These are phyloP conservation scores for Salpingoeca rosetta DNA, from an alignment of 78 protist genomes.

Conservation along the genomic window DNA sequence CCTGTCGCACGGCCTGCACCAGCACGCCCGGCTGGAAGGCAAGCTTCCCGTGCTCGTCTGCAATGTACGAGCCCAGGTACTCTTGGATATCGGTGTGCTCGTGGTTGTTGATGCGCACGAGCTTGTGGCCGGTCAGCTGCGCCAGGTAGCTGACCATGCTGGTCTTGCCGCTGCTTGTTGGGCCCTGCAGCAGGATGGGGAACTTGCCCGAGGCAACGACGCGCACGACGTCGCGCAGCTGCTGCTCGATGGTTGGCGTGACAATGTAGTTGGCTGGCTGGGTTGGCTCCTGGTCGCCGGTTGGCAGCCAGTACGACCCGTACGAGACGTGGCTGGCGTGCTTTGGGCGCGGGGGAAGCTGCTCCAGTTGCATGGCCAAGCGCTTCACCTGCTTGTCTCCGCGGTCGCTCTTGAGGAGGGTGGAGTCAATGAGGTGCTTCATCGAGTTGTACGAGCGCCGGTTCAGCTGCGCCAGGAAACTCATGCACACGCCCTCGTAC, in stretches of 20 bases:
- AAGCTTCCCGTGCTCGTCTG: slow-evolving; percentile 71
- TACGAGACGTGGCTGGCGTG: too few relatives aligned
- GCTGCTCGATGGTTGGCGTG: slow-evolving; percentile 50
- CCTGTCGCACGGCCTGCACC: slow-evolving; percentile 88
- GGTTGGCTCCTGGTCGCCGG: neutral
- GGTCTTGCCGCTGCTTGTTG: slow-evolving; percentile 89
- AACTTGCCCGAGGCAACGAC: slow-evolving; percentile 41
- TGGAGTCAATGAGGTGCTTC: too few relatives aligned
- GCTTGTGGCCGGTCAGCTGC: slow-evolving; percentile 69
- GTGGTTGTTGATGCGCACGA: slow-evolving; percentile 98
- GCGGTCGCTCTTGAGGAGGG: too few relatives aligned
- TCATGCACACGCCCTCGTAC: slow-evolving; percentile 63
- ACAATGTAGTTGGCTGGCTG: slow-evolving; percentile 12
- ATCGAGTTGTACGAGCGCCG: too few relatives aligned
- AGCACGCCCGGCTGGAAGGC: slow-evolving; percentile 90
- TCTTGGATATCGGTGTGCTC: slow-evolving; percentile 99
- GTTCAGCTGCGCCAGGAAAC: slow-evolving; percentile 67
- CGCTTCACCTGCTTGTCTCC: too few relatives aligned
- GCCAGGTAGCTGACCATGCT: slow-evolving; percentile 91
- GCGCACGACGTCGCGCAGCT: slow-evolving; percentile 69
- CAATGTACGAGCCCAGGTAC: slow-evolving; percentile 90
- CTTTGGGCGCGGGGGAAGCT: too few relatives aligned
- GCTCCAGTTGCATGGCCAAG: too few relatives aligned
- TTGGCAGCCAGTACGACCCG: neutral
- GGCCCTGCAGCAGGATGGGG: slow-evolving; percentile 90